Evolutionary conservation across 1,139 yeast species (phyloP).

Genomic region (Casaregolazyma lundiana): DNA sequence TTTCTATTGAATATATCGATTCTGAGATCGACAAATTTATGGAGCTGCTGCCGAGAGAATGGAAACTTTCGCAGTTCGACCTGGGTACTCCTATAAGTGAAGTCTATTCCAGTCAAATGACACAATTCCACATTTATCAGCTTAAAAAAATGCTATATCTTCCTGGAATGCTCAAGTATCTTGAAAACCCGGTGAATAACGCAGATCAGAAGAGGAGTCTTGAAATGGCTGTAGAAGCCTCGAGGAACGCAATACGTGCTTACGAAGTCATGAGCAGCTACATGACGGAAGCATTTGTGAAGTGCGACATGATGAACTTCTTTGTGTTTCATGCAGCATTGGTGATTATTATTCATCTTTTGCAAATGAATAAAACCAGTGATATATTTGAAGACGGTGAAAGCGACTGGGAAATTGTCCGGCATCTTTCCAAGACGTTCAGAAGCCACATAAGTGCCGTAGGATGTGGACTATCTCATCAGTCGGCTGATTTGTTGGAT

Average conservation of each 20-base stretch:
- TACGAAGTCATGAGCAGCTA: neutral
- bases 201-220: neutral
- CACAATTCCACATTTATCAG: neutral
- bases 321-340: neutral
- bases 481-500: neutral
- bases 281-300: neutral
- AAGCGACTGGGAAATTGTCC: conserved; percentile 25
- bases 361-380: conserved; percentile 34
- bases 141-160: neutral
- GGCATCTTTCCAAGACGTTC: neutral
- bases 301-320: neutral
- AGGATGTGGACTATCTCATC: neutral
- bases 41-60: neutral
- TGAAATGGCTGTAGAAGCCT: neutral
- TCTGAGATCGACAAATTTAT: neutral
- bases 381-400: conserved; percentile 39
- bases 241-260: neutral
- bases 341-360: conserved; percentile 14
- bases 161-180: neutral
- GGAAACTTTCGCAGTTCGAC: neutral
- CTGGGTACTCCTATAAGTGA: neutral
- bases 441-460: neutral
- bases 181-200: neutral
- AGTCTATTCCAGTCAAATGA: neutral
- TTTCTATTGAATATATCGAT: neutral